Evolutionary conservation across 2,329 filamentous ascomycete genomes (phyloP).

Genomic region (Conoideocrella luteorostrata): DNA sequence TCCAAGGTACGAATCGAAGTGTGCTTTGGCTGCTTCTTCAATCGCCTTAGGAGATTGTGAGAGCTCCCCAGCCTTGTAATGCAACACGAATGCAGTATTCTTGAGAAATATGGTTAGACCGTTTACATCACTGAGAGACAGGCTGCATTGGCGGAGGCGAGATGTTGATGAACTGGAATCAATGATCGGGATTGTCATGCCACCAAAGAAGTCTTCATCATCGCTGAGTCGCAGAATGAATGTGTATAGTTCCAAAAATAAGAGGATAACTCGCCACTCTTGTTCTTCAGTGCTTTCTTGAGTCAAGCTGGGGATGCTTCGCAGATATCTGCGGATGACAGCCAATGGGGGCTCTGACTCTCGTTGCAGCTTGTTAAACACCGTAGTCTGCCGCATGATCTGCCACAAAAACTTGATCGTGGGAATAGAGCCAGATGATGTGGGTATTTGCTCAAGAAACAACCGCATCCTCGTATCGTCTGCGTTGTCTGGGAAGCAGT

Average conservation of each 20-base stretch:
- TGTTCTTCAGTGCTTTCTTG: conserved; percentile 23
- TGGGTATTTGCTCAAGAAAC: conserved; percentile 51
- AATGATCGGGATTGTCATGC: conserved; percentile 35
- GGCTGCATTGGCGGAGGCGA: conserved; percentile 55
- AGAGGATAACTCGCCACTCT: conserved; percentile 82
- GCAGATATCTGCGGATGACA: conserved; percentile 25
- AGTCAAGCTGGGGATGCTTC: conserved; percentile 19
- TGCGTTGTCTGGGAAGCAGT: conserved; percentile 72
- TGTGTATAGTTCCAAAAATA: conserved; percentile 91
- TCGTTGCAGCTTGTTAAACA: conserved; percentile 27
- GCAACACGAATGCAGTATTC: conserved; percentile 81
- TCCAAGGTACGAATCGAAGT: conserved; percentile 24
- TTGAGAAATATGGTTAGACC: conserved; percentile 78
- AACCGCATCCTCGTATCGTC: conserved; percentile 95
- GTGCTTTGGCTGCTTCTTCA: conserved; percentile 17
- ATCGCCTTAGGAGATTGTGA: conserved; percentile 21
- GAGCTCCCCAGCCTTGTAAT: conserved; percentile 71
- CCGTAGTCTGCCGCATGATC: conserved; percentile 38
- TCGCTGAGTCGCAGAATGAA: conserved; percentile 91
- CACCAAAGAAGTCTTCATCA: conserved; percentile 87
- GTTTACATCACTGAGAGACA: conserved; percentile 66
- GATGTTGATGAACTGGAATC: conserved; percentile 35
- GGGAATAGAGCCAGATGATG: conserved; percentile 49
- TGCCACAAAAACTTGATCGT: conserved; percentile 72
- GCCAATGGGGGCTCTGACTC: conserved; percentile 23